phyloP scores from a whole-genome alignment of 768 basidiomycete genomes.

The Pulveroboletus frians region DNA sequence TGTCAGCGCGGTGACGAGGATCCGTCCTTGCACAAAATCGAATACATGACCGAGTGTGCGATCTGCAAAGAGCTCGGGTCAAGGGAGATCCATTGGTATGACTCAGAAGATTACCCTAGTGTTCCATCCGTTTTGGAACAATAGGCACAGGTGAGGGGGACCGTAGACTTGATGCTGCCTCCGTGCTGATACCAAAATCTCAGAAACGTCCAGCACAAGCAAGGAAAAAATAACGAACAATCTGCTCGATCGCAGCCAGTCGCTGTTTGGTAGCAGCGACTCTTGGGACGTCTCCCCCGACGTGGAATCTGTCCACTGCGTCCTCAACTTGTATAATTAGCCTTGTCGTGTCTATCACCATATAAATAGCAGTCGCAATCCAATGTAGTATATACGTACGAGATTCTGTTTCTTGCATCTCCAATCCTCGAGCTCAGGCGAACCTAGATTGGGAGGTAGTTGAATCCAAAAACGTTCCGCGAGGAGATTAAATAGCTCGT shows the following conservation, averaged over 20 bases:
- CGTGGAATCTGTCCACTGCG: conserved; percentile 52
- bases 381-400: conserved; percentile 35
- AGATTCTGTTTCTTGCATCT: conserved; percentile 51
- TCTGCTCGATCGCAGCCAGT: conserved; percentile 43
- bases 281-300: conserved; percentile 37
- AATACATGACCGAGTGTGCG: conserved; percentile 57
- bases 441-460: conserved; percentile 43
- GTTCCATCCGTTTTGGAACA: conserved; percentile 42
- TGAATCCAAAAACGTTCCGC: conserved; percentile 51
- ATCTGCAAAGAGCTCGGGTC: conserved; percentile 30
- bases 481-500: conserved; percentile 51
- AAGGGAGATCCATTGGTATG: not conserved
- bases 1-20: conserved; percentile 50
- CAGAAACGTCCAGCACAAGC: not conserved
- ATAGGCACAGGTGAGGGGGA: conserved; percentile 49
- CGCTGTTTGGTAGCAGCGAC: conserved; percentile 47
- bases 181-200: conserved; percentile 18
- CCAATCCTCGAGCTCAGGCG: conserved; percentile 50
- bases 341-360: conserved; percentile 62
- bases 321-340: conserved; percentile 54
- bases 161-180: conserved; percentile 29
- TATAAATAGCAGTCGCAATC: conserved; percentile 13
- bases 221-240: conserved; percentile 34
- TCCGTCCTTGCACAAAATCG: conserved; percentile 54
- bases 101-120: too few species aligned